These are phyloP conservation scores for Hymenochaete sp. DNA, from an alignment of 1,284 basidiomycete genomes.

Conservation along the genomic window DNA sequence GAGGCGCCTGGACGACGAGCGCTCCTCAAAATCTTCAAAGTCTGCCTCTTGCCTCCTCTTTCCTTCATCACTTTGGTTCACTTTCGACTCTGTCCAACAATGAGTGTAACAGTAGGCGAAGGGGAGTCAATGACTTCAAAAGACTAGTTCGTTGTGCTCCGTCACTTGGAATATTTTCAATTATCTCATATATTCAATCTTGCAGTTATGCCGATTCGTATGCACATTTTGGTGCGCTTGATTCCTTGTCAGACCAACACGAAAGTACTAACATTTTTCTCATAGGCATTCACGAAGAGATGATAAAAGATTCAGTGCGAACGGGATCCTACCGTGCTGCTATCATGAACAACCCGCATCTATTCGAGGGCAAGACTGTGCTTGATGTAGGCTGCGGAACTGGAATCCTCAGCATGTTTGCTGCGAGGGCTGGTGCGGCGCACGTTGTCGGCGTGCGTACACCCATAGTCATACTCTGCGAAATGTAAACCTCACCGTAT, in stretches of 20 bases:
- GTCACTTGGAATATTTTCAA: slow-evolving; percentile 23
- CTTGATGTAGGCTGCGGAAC: slow-evolving; percentile 99
- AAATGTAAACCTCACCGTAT: not conserved
- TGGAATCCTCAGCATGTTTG: slow-evolving; percentile 98
- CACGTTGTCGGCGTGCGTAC: slow-evolving; percentile 84
- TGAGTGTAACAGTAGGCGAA: too few species aligned
- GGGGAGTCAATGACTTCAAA: slow-evolving; percentile 56
- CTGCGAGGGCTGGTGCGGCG: slow-evolving; percentile 93
- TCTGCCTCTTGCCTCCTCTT: not conserved
- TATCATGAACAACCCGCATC: slow-evolving; percentile 90
- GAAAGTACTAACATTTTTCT: slow-evolving; percentile 12
- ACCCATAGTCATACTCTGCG: not conserved
- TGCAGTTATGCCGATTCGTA: slow-evolving; percentile 84
- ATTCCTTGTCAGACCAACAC: slow-evolving; percentile 3
- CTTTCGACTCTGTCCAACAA: too few species aligned
- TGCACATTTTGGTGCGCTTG: slow-evolving; percentile 78
- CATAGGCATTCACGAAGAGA: slow-evolving; percentile 94
- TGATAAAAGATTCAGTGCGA: slow-evolving; percentile 96
- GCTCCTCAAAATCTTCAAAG: too few species aligned
- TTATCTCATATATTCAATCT: slow-evolving; percentile 19
- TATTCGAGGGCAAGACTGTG: slow-evolving; percentile 96
- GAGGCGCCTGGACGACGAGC: too few species aligned
- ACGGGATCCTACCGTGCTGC: slow-evolving; percentile 93
- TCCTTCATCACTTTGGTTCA: not conserved
- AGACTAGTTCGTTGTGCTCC: slow-evolving; percentile 59